Evolutionary conservation across 192 early-diverging fungal species (phyloP).

Genomic region (Allomyces arbusculus): DNA sequence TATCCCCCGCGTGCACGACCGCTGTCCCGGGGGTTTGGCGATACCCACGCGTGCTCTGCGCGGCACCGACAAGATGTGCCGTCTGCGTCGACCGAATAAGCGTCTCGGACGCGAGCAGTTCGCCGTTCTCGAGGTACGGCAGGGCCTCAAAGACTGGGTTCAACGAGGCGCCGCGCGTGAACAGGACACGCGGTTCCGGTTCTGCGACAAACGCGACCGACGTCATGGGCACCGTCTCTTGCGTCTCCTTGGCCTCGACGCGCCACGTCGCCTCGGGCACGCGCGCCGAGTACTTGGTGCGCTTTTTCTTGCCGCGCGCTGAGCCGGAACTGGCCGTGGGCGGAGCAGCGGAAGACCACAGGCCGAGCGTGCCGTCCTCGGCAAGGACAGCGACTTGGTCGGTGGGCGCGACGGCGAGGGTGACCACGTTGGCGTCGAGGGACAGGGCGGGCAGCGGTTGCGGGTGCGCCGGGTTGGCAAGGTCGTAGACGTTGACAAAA

Average conservation of each 20-base stretch:
- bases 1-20: not conserved
- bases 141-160: not conserved
- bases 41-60: not conserved
- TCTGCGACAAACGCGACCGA: not conserved
- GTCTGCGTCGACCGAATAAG: not conserved
- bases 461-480: not conserved
- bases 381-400: not conserved
- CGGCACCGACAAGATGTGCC: not conserved
- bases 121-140: not conserved
- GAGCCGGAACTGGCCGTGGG: not conserved
- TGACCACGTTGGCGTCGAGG: not conserved
- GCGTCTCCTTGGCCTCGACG: not conserved
- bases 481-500: not conserved
- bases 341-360: not conserved
- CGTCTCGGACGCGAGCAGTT: not conserved
- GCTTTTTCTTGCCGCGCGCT: not conserved
- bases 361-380: not conserved
- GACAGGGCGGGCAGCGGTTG: not conserved
- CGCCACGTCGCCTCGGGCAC: not conserved
- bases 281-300: not conserved
- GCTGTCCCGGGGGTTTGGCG: not conserved
- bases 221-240: not conserved
- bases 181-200: not conserved
- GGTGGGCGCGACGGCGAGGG: not conserved
- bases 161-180: not conserved